Evolutionary conservation across 2,329 filamentous ascomycete genomes (phyloP).

Genomic region (Phialophora tarda): DNA sequence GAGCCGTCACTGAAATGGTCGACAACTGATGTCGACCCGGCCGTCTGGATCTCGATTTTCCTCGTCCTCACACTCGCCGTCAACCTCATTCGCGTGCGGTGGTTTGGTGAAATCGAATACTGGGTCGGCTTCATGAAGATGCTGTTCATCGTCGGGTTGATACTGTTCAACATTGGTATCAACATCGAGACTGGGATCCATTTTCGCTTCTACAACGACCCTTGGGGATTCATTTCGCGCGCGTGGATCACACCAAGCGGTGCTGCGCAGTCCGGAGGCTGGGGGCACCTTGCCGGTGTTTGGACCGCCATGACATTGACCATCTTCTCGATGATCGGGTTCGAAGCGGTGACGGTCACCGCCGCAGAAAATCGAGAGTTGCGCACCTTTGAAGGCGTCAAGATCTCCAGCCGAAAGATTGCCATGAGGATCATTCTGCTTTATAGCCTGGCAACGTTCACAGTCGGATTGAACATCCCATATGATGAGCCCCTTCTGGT

Average conservation of each 20-base stretch:
- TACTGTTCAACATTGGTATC: slow-evolving; percentile 52
- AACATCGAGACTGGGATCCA: slow-evolving; percentile 33
- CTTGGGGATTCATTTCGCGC: slow-evolving; percentile 15
- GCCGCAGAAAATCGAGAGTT: slow-evolving; percentile 52
- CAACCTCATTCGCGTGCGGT: slow-evolving; percentile 47
- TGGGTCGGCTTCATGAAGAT: slow-evolving; percentile 47
- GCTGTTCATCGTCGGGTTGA: slow-evolving; percentile 49
- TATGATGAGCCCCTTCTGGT: slow-evolving; percentile 48
- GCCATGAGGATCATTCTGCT: slow-evolving; percentile 52
- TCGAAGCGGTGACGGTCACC: slow-evolving; percentile 52
- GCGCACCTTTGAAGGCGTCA: slow-evolving; percentile 49
- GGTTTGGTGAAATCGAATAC: slow-evolving; percentile 47
- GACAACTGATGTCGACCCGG: slow-evolving; percentile 43
- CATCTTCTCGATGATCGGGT: slow-evolving; percentile 53
- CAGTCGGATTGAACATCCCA: slow-evolving; percentile 52
- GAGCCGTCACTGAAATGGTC: slow-evolving; percentile 2
- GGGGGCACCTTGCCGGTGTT: slow-evolving; percentile 44
- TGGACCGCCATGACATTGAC: slow-evolving; percentile 43
- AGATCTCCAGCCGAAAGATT: slow-evolving; percentile 53
- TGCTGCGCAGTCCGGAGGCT: slow-evolving; percentile 41
- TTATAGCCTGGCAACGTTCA: slow-evolving; percentile 51
- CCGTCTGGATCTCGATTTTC: slow-evolving; percentile 48
- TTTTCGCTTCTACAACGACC: slow-evolving; percentile 16
- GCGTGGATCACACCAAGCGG: slow-evolving; percentile 9
- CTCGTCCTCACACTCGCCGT: slow-evolving; percentile 44